Conservation (phyloP, 2,329 filamentous ascomycete species). For the Pseudocercospora vitis region DNA sequence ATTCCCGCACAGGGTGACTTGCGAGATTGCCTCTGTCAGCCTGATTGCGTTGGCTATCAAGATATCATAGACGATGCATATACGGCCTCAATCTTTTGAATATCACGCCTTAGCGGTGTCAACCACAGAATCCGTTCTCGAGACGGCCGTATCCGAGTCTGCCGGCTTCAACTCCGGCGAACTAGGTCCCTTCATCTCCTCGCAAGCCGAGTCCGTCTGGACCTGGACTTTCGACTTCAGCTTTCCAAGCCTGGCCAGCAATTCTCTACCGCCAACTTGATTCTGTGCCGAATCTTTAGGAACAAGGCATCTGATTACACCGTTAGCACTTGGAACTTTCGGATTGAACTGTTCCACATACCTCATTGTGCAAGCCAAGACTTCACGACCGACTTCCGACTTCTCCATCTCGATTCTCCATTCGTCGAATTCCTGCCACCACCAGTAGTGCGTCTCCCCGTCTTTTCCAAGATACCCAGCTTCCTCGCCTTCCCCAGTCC, state of each 20-base stretch:
- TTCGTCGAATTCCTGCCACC: conserved; percentile 50
- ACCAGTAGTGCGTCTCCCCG: conserved; percentile 54
- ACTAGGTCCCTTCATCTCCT: background rate
- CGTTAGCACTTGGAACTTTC: background rate
- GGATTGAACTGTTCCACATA: background rate
- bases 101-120: background rate
- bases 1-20: too few species aligned
- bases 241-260: conserved; percentile 3
- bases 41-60: too few species aligned
- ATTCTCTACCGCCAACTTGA: conserved; percentile 5
- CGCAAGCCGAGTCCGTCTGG: background rate
- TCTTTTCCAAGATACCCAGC: conserved; percentile 54
- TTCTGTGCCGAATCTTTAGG: background rate
- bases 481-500: conserved; percentile 43
- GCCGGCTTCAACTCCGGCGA: background rate
- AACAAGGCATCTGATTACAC: background rate
- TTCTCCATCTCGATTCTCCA: conserved; percentile 2
- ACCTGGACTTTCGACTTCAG: background rate
- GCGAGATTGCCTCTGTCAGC: too few species aligned
- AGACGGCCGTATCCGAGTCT: background rate
- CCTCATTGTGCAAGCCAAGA: background rate
- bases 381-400: background rate
- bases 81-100: background rate
- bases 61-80: too few species aligned
- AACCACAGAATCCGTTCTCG: background rate